Base-by-base conservation (phyloP, 345 rosid species). In the Linum lewisii region DNA sequence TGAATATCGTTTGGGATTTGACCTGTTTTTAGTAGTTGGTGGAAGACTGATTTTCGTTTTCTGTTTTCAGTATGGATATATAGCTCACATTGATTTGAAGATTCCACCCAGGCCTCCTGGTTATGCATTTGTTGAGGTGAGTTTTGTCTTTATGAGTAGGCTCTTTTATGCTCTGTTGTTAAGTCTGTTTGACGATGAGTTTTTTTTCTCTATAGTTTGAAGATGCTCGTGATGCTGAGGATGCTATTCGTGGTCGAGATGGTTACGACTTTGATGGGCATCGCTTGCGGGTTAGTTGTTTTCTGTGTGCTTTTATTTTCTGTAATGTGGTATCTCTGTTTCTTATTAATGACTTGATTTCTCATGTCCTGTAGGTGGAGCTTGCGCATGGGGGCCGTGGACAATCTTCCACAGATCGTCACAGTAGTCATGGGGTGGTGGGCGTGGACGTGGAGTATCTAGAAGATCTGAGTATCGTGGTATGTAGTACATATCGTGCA, bases 321-420 rank as follows among this genome's bases (percentile, higher is more conserved):
- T 11, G 15, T 42, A 42, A 49, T 4, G 18, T 6, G 47, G 18
- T 42, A 42, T 1, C 18, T 42, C 15, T 11, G 47, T 42, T 11
- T 42, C 18, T 42, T 42, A 16, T 2, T 42, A 2, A 3, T 11
- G 16, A 42, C 14, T 42, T 11, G 13, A 42, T 7, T 42, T 42
- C 14, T 42, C 18, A 7, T 42, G 47, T 42, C 34, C 13, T 42
- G 18, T 38, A 93, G 99, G 99, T 93, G 81, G 99, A 93, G 60
- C 86, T 90, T 62, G 95, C 97, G 13, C 99, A 93, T 82, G 96
- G 99, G 53, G 97, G 97, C 59, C 84, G 97, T 49, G 85, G 90
- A 29, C 82, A 75, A 58, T 78, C 90, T 37, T 84, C 92, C 24
- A 82, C 99, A 2, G 95, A 87, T 60, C 95, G 90, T 55, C 70